Evolutionary conservation across 805 yeast genomes (phyloP).

Genomic region (Metschnikowia kunwiensis): DNA sequence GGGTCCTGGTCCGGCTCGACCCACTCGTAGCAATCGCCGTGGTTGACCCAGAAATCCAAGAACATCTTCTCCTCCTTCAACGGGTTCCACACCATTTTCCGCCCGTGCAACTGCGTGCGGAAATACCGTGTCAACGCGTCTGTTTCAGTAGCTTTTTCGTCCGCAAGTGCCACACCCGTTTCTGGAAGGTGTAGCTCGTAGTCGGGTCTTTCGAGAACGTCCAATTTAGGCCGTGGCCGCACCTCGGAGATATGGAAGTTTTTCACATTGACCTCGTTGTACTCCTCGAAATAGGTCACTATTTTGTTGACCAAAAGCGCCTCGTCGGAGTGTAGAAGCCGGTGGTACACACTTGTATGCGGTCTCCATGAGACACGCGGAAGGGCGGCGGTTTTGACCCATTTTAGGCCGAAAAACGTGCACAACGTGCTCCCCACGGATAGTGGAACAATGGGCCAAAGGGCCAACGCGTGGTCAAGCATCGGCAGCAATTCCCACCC

Average conservation of each 20-base stretch:
- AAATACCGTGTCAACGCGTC: constrained; percentile 8
- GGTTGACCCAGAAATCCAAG: constrained; percentile 36
- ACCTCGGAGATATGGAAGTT: constrained; percentile 31
- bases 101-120: constrained; percentile 11
- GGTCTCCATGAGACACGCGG: constrained; percentile 35
- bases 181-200: constrained; percentile 13
- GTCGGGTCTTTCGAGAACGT: constrained; percentile 8
- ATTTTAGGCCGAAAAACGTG: constrained; percentile 1
- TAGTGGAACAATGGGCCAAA: constrained; percentile 4
- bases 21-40: constrained; percentile 85
- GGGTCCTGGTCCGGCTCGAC: constrained; percentile 90
- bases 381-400: constrained; percentile 2
- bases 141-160: not conserved
- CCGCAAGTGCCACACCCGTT: not conserved
- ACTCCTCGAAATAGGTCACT: constrained; percentile 41
- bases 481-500: not conserved
- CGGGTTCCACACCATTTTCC: constrained; percentile 21
- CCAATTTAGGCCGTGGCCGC: constrained; percentile 2
- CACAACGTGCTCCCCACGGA: not conserved
- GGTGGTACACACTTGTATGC: constrained; percentile 27
- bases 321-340: constrained; percentile 31
- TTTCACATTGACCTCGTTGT: constrained; percentile 37
- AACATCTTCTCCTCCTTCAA: constrained; percentile 34
- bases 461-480: not conserved
- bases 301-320: constrained; percentile 31